Evolutionary conservation across 768 basidiomycete genomes (phyloP).

Genomic region (Mycena rosella): DNA sequence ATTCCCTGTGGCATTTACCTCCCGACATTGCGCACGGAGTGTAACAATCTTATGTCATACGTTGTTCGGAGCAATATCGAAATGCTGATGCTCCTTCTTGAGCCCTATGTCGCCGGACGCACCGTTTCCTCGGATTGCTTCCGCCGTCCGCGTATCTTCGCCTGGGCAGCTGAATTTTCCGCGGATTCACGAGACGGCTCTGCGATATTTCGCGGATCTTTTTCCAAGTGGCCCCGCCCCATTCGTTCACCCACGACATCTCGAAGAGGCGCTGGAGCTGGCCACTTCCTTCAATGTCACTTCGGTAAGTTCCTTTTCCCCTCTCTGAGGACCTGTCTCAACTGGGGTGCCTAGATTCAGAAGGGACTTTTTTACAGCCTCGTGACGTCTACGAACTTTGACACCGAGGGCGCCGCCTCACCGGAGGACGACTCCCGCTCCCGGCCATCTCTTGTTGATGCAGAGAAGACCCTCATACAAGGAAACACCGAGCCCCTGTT

Average conservation of each 20-base stretch:
- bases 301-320: conserved; percentile 57
- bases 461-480: conserved; percentile 16
- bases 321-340: background rate
- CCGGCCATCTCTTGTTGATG: conserved; percentile 22
- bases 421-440: conserved; percentile 17
- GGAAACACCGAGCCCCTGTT: conserved; percentile 14
- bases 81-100: conserved; percentile 31
- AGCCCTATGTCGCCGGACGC: conserved; percentile 63
- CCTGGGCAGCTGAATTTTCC: conserved; percentile 69
- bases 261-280: conserved; percentile 67
- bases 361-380: conserved; percentile 76
- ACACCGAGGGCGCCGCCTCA: conserved; percentile 49
- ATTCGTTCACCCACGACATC: conserved; percentile 56
- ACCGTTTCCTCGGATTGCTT: conserved; percentile 61
- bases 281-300: conserved; percentile 60
- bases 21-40: conserved; percentile 12
- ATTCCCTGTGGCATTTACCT: conserved; percentile 5
- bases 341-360: conserved; percentile 56
- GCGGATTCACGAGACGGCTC: conserved; percentile 60
- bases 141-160: conserved; percentile 70
- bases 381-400: conserved; percentile 70
- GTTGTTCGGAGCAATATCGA: conserved; percentile 16
- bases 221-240: conserved; percentile 64
- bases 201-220: conserved; percentile 55
- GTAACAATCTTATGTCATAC: conserved; percentile 11